Conservation (phyloP, 352 stramenopile species). For the Phytophthora foliorum region DNA sequence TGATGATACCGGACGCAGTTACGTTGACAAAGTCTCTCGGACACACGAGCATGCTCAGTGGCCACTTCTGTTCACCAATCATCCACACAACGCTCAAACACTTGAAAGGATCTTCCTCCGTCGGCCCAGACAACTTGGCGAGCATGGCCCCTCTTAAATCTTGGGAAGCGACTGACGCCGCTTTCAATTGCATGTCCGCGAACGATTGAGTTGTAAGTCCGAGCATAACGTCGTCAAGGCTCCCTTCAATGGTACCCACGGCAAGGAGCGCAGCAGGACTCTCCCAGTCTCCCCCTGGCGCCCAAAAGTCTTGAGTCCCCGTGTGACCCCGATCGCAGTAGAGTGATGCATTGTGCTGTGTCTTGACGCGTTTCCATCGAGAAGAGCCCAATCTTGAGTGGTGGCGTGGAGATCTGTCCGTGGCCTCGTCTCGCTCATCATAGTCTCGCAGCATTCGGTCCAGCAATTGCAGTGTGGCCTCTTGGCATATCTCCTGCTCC, state of each 20-base stretch:
- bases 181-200: constrained; percentile 23
- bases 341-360: constrained; percentile 29
- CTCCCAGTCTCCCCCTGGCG: constrained; percentile 17
- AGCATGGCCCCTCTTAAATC: constrained; percentile 46
- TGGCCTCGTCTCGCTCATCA: constrained; percentile 19
- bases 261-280: constrained; percentile 22
- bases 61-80: constrained; percentile 45
- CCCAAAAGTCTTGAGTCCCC: constrained; percentile 5
- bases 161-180: constrained; percentile 18
- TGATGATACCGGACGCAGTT: constrained; percentile 47
- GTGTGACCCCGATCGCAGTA: constrained; percentile 16
- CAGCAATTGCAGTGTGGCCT: constrained; percentile 30
- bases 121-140: constrained; percentile 53
- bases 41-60: constrained; percentile 41
- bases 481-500: constrained; percentile 28
- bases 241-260: constrained; percentile 24
- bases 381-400: constrained; percentile 20
- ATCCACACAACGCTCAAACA: constrained; percentile 60
- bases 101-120: constrained; percentile 55
- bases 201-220: constrained; percentile 27
- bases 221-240: constrained; percentile 35
- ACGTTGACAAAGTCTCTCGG: constrained; percentile 68
- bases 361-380: constrained; percentile 33
- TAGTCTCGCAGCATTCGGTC: constrained; percentile 35
- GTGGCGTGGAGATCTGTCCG: constrained; percentile 17